Conservation (phyloP, 257 asterid genomes). For the Solanum piurae region DNA sequence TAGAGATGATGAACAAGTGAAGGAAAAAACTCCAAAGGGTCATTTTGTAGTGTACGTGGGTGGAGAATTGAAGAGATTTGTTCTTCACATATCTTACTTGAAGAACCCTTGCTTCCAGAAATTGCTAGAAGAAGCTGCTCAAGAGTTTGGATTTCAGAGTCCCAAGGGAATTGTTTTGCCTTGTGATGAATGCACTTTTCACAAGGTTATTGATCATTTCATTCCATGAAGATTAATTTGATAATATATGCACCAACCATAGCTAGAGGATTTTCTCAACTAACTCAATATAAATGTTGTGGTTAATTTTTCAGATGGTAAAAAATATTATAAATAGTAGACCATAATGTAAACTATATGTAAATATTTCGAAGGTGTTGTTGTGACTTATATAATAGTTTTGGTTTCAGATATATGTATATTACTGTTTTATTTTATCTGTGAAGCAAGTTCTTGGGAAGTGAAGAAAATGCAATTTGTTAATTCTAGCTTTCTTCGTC, state of each 20-base stretch:
- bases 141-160: slow-evolving; percentile 38
- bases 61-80: slow-evolving; percentile 28
- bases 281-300: background rate
- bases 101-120: slow-evolving; percentile 32
- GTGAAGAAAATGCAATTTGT: background rate
- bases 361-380: background rate
- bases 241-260: background rate
- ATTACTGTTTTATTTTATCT: background rate
- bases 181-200: slow-evolving; percentile 38
- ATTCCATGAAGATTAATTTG: background rate
- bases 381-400: background rate
- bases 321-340: background rate
- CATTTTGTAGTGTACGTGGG: slow-evolving; percentile 66
- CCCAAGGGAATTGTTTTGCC: slow-evolving; percentile 25
- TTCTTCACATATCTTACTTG: slow-evolving; percentile 42
- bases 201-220: background rate
- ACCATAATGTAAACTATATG: background rate
- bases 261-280: background rate
- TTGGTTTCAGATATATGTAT: background rate
- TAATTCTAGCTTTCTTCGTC: background rate
- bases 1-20: slow-evolving; percentile 6
- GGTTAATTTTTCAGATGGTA: background rate
- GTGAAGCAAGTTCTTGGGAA: background rate
- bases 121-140: slow-evolving; percentile 48
- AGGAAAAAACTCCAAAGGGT: slow-evolving; percentile 36